These are phyloP conservation scores for Lachancea lanzarotensis DNA, from an alignment of 805 yeast genomes.

Conservation along the genomic window DNA sequence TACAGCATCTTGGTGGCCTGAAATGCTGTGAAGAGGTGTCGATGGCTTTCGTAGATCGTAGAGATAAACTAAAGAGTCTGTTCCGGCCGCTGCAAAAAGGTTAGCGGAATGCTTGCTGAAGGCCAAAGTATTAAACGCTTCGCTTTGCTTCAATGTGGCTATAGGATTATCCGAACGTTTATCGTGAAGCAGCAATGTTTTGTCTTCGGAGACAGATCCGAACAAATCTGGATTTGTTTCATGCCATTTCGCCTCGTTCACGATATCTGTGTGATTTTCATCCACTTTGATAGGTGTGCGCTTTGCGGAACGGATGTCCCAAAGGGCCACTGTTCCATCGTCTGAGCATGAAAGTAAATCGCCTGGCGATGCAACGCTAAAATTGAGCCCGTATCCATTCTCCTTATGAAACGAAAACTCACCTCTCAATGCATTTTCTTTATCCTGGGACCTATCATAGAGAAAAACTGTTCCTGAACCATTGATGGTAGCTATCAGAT, in stretches of 20 bases:
- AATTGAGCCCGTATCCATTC: slow-evolving; percentile 71
- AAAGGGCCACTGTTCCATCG: slow-evolving; percentile 55
- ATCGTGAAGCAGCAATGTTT: slow-evolving; percentile 49
- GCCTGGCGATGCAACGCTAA: slow-evolving; percentile 48
- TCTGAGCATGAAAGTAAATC: slow-evolving; percentile 57
- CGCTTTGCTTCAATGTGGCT: slow-evolving; percentile 25
- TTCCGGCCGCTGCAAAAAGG: slow-evolving; percentile 62
- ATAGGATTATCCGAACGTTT: slow-evolving; percentile 34
- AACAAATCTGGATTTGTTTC: slow-evolving; percentile 42
- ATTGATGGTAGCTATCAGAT: slow-evolving; percentile 55
- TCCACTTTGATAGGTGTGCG: slow-evolving; percentile 24
- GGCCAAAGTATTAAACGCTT: slow-evolving; percentile 54
- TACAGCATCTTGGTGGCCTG: slow-evolving; percentile 72
- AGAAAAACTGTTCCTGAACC: slow-evolving; percentile 58
- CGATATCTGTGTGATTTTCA: slow-evolving; percentile 47
- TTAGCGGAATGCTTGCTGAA: slow-evolving; percentile 58
- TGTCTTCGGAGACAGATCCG: slow-evolving; percentile 74
- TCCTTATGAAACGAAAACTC: slow-evolving; percentile 48
- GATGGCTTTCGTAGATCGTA: slow-evolving; percentile 52
- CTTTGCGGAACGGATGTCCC: slow-evolving; percentile 39
- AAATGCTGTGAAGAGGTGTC: slow-evolving; percentile 56
- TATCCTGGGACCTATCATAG: slow-evolving; percentile 37
- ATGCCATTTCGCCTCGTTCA: slow-evolving; percentile 76
- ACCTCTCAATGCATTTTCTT: slow-evolving; percentile 23
- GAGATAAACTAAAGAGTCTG: slow-evolving; percentile 59